phyloP scores from a whole-genome alignment of 1,284 basidiomycete species.

The Takashimella koratensis region DNA sequence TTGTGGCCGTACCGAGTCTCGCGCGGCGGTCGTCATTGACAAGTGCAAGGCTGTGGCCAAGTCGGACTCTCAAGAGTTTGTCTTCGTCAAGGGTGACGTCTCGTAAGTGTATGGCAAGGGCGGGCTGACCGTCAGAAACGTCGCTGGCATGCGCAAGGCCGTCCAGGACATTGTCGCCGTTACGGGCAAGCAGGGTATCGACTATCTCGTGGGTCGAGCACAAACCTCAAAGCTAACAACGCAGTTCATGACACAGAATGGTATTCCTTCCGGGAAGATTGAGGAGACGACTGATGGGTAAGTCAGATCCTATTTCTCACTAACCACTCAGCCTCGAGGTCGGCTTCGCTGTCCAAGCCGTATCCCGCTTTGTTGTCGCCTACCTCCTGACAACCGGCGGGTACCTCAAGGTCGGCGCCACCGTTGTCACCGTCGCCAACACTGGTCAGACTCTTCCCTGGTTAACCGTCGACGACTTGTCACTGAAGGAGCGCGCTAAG shows the following conservation, averaged over 20 bases:
- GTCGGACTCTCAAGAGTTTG: background rate
- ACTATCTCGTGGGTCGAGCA: background rate
- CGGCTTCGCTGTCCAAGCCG: constrained; percentile 11
- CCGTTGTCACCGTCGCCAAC: constrained; percentile 15
- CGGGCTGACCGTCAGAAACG: background rate
- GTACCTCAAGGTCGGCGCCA: constrained; percentile 3
- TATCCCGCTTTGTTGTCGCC: constrained; percentile 16
- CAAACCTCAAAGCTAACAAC: background rate
- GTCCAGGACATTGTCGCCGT: background rate
- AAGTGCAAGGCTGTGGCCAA: constrained; percentile 1
- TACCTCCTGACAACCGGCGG: constrained; percentile 5
- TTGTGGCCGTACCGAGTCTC: constrained; percentile 10
- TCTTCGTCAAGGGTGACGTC: constrained; percentile 15
- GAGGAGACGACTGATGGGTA: constrained; percentile 1
- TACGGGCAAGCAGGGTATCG: background rate
- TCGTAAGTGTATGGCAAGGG: constrained; percentile 7
- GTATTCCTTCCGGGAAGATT: background rate
- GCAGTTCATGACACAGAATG: constrained; percentile 3
- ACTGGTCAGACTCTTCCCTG: constrained; percentile 8
- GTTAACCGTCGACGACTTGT: constrained; percentile 14
- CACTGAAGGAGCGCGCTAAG: background rate
- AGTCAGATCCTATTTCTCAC: background rate
- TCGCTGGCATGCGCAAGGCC: background rate
- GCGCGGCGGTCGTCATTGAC: constrained; percentile 2
- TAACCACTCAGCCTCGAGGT: background rate